A percentile compares a stretch with the other conserved stretches of the same genome.
Evolutionary conservation across 2,329 filamentous ascomycete genomes (phyloP).

Genomic region (Neurospora crassa): DNA sequence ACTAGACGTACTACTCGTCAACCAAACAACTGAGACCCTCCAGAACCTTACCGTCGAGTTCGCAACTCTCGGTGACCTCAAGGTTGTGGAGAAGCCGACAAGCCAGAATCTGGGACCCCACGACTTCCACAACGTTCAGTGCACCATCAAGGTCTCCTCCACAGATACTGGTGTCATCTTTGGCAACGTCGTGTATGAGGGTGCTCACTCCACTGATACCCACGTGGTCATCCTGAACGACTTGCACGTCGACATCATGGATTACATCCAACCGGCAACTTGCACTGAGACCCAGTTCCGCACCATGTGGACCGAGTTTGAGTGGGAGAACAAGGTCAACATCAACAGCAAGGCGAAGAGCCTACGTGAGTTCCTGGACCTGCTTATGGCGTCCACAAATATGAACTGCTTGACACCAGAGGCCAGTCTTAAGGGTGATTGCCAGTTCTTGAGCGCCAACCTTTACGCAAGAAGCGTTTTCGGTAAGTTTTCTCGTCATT

Average conservation of each 20-base stretch:
- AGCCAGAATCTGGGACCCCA: slow-evolving; percentile 93
- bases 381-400: slow-evolving; percentile 95
- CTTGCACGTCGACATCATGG: slow-evolving; percentile 98
- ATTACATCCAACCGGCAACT: slow-evolving; percentile 95
- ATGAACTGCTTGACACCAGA: slow-evolving; percentile 98
- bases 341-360: slow-evolving; percentile 96
- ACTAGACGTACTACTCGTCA: slow-evolving; percentile 89
- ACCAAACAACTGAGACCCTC: slow-evolving; percentile 91
- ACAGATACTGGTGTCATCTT: slow-evolving; percentile 99
- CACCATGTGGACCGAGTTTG: slow-evolving; percentile 99
- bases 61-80: slow-evolving; percentile 93
- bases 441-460: slow-evolving; percentile 95
- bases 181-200: slow-evolving; percentile 96
- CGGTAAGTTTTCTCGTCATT: slow-evolving; percentile 53
- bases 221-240: slow-evolving; percentile 98
- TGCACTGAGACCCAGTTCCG: slow-evolving; percentile 98
- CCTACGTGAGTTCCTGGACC: slow-evolving; percentile 81
- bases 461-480: slow-evolving; percentile 95
- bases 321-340: slow-evolving; percentile 99
- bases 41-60: slow-evolving; percentile 98
- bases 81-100: slow-evolving; percentile 92
- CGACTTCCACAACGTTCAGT: slow-evolving; percentile 97
- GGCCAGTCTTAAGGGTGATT: slow-evolving; percentile 92
- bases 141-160: slow-evolving; percentile 96
- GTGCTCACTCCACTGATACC: slow-evolving; percentile 80